Conservation (phyloP, 2,329 filamentous ascomycete species). For the Colletotrichum lindemuthianum region DNA sequence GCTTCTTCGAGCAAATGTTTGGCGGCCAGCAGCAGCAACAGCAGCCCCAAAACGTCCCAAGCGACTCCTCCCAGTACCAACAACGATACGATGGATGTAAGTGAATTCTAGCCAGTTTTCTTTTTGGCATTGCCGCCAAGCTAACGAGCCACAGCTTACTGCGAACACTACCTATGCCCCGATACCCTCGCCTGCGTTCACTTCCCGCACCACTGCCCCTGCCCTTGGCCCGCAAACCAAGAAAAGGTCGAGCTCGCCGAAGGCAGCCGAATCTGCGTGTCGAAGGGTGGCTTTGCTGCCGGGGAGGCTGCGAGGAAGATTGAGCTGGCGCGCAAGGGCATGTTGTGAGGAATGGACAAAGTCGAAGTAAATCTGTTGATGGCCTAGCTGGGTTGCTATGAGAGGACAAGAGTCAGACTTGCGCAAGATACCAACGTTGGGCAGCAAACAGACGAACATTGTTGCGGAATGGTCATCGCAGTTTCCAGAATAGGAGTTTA, state of each 20-base stretch:
- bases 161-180: conserved; percentile 93
- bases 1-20: conserved; percentile 99
- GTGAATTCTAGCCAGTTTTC: conserved; percentile 31
- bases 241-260: conserved; percentile 82
- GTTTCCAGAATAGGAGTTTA: neutral
- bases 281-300: conserved; percentile 77
- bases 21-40: conserved; percentile 64
- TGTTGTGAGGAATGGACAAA: conserved; percentile 61
- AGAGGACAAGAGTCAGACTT: conserved; percentile 2
- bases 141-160: conserved; percentile 68
- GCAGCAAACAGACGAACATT: too few relatives aligned
- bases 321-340: conserved; percentile 81
- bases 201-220: conserved; percentile 97
- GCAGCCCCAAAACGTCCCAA: conserved; percentile 76
- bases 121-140: neutral
- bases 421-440: conserved; percentile 16
- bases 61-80: conserved; percentile 84
- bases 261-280: conserved; percentile 77
- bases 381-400: neutral
- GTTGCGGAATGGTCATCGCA: too few relatives aligned
- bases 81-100: conserved; percentile 74
- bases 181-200: conserved; percentile 94
- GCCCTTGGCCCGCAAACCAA: conserved; percentile 79
- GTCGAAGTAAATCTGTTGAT: neutral
- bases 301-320: conserved; percentile 80